Conservation (phyloP, 495 filamentous ascomycete genomes). For the Xylaria nigripes region DNA sequence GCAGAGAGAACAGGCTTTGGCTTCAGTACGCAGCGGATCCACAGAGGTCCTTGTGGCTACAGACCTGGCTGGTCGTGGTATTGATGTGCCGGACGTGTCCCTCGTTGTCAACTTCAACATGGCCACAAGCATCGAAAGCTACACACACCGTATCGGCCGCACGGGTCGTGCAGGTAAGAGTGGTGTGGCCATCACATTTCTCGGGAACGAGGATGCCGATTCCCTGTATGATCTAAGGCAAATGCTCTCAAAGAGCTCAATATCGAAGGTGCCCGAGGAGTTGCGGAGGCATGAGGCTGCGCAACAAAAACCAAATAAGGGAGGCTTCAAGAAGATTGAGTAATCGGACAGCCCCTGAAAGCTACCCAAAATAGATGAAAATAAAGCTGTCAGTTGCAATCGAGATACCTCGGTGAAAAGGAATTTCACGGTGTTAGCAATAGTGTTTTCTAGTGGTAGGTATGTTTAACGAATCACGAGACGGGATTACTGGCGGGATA, state of each 20-base stretch:
- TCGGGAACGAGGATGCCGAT: constrained; percentile 87
- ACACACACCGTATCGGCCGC: constrained; percentile 95
- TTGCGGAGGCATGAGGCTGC: constrained; percentile 89
- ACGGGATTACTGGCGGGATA: no score
- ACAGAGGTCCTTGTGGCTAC: constrained; percentile 94
- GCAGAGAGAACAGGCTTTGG: constrained; percentile 89
- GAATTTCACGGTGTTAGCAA: no score
- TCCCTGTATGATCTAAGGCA: constrained; percentile 95
- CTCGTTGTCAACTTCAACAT: constrained; percentile 99
- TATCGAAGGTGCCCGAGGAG: constrained; percentile 88
- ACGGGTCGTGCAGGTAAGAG: constrained; percentile 97
- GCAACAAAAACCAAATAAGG: constrained; percentile 57
- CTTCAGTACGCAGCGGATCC: constrained; percentile 68
- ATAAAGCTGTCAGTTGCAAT: not conserved
- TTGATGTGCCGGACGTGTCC: constrained; percentile 90
- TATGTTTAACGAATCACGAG: no score
- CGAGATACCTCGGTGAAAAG: constrained; percentile 4
- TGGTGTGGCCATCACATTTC: constrained; percentile 93
- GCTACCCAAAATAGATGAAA: not conserved
- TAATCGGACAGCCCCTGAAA: not conserved
- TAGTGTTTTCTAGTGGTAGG: no score
- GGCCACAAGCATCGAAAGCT: constrained; percentile 87
- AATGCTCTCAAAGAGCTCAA: constrained; percentile 87
- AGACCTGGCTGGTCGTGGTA: constrained; percentile 94
- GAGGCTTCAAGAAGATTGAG: constrained; percentile 27